Evolutionary conservation across 208 protist species (phyloP).

Genomic region (Trypanosoma platydactyli): DNA sequence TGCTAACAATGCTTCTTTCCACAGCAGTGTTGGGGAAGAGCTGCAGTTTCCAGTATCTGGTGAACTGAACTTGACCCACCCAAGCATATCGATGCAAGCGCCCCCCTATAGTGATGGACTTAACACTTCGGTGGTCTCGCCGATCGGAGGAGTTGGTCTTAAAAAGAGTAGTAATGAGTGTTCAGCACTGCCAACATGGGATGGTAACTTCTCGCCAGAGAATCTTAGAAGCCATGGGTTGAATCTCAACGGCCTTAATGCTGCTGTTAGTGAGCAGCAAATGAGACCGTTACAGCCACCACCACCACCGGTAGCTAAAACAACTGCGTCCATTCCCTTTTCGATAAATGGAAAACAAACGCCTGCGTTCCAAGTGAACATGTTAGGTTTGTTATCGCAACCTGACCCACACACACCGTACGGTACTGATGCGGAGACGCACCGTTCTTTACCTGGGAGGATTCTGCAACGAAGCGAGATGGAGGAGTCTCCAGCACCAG

Average conservation of each 20-base stretch:
- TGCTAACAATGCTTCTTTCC: slow-evolving; percentile 1
- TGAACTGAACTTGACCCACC: not conserved
- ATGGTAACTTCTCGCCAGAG: not conserved
- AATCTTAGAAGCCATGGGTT: not conserved
- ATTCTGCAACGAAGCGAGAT: not conserved
- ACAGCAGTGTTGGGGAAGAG: slow-evolving; percentile 9
- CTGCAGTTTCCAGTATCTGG: not conserved
- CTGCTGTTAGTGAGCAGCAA: not conserved
- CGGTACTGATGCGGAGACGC: slow-evolving; percentile 12
- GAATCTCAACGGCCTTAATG: not conserved
- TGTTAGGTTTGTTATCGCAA: not conserved
- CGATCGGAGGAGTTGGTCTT: not conserved
- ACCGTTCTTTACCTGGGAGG: not conserved
- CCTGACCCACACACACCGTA: slow-evolving; percentile 15
- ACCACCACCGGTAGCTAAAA: not conserved
- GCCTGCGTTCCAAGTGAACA: not conserved
- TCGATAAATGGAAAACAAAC: not conserved
- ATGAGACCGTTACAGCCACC: not conserved
- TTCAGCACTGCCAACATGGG: slow-evolving; percentile 1
- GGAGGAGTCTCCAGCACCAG: slow-evolving; percentile 17
- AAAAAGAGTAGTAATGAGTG: not conserved
- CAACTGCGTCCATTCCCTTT: not conserved
- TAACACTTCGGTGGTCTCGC: not conserved
- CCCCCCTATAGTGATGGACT: not conserved
- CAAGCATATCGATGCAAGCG: not conserved